A percentile compares a stretch with the other conserved stretches of the same genome.
These are phyloP conservation scores for Epichloe sp. DNA, from an alignment of 2,329 filamentous ascomycete species.

Conservation along the genomic window DNA sequence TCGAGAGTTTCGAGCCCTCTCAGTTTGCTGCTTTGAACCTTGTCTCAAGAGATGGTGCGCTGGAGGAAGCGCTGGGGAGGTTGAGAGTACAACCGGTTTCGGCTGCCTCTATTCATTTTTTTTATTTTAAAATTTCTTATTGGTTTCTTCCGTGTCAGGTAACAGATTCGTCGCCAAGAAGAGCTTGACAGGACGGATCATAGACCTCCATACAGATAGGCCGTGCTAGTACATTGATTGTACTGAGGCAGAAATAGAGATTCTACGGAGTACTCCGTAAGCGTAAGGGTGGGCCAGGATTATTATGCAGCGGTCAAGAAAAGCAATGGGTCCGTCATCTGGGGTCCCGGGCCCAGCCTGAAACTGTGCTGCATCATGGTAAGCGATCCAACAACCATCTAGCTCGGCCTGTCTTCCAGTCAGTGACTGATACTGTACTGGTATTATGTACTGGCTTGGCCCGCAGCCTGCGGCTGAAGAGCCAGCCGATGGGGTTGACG, in stretches of 20 bases:
- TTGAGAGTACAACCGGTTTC: background rate
- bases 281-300: background rate
- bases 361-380: background rate
- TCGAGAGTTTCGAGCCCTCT: too few relatives aligned
- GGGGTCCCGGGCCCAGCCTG: background rate
- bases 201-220: background rate
- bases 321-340: background rate
- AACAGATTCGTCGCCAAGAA: background rate
- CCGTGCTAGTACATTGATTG: background rate
- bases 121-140: background rate
- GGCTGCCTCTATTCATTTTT: background rate
- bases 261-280: too few relatives aligned
- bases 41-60: background rate
- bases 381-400: background rate
- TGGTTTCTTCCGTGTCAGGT: background rate
- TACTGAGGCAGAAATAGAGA: background rate
- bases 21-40: background rate
- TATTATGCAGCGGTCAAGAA: background rate
- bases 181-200: background rate
- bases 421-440: background rate
- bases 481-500: background rate
- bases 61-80: background rate
- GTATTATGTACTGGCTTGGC: background rate
- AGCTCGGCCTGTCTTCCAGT: background rate
- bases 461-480: background rate